Conservation (phyloP, 768 basidiomycete species). For the Imleria badia region DNA sequence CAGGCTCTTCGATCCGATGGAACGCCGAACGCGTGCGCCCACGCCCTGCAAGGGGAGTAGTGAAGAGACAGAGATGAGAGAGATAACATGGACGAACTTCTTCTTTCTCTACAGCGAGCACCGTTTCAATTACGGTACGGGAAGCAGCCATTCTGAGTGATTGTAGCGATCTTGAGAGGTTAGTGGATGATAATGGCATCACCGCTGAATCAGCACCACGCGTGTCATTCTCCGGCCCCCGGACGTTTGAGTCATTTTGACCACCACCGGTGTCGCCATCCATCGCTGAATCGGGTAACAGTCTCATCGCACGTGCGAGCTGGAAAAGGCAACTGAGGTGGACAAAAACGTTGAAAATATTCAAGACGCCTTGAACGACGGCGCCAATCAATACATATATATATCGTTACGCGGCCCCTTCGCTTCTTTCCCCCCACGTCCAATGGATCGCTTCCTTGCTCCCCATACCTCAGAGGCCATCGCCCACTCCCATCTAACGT, state of each 20-base stretch:
- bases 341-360: constrained; percentile 16
- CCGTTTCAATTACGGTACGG: constrained; percentile 72
- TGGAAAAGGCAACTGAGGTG: constrained; percentile 17
- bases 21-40: constrained; percentile 81
- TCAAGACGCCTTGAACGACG: constrained; percentile 4
- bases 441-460: constrained; percentile 73
- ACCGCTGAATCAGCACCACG: constrained; percentile 7
- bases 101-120: constrained; percentile 71
- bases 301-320: constrained; percentile 27
- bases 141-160: constrained; percentile 41
- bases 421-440: neutral
- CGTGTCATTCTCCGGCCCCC: neutral
- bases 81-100: constrained; percentile 46
- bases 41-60: constrained; percentile 54
- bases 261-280: no score
- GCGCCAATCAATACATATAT: constrained; percentile 15
- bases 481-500: constrained; percentile 70
- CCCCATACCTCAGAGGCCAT: constrained; percentile 73
- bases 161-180: neutral
- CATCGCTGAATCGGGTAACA: no score
- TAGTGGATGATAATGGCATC: neutral
- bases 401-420: neutral
- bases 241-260: neutral
- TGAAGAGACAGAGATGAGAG: neutral
- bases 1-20: constrained; percentile 74